Percentiles rank a stretch among this genome's conserved stretches.
phyloP scores from a whole-genome alignment of 2,329 filamentous ascomycete genomes.

The Fusarium irregulare region DNA sequence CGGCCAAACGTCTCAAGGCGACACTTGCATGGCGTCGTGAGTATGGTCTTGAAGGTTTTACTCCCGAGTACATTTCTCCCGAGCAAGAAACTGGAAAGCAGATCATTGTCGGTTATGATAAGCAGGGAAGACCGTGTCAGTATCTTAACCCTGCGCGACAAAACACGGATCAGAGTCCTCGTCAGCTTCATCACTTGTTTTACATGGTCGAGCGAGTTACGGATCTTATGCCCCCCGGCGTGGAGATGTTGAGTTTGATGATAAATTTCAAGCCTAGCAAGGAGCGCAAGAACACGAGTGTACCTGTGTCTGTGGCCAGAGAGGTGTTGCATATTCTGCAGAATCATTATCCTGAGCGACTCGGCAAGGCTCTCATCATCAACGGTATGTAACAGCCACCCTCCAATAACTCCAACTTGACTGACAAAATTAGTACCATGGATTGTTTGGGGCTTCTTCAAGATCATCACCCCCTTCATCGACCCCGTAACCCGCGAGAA shows the following conservation, averaged over 20 bases:
- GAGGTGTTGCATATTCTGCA: slow-evolving; percentile 93
- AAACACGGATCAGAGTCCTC: slow-evolving; percentile 87
- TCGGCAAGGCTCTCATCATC: slow-evolving; percentile 89
- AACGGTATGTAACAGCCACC: slow-evolving; percentile 67
- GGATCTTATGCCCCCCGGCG: slow-evolving; percentile 86
- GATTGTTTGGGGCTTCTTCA: slow-evolving; percentile 94
- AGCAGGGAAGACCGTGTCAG: slow-evolving; percentile 84
- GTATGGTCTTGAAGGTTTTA: slow-evolving; percentile 83
- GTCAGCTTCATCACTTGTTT: slow-evolving; percentile 92
- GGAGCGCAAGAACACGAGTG: slow-evolving; percentile 76
- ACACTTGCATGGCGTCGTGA: slow-evolving; percentile 91
- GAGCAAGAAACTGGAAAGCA: slow-evolving; percentile 99
- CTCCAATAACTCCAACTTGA: no score
- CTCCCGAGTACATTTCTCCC: slow-evolving; percentile 86
- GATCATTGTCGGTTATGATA: slow-evolving; percentile 88
- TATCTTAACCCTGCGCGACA: slow-evolving; percentile 91
- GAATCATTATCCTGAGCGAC: slow-evolving; percentile 92
- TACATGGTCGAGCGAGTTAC: slow-evolving; percentile 94
- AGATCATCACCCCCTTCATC: slow-evolving; percentile 94
- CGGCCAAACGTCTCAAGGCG: slow-evolving; percentile 80
- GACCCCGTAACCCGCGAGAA: slow-evolving; percentile 94
- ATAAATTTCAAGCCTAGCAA: slow-evolving; percentile 91
- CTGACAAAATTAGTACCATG: slow-evolving; percentile 74
- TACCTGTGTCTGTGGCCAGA: slow-evolving; percentile 79
- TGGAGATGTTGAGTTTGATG: slow-evolving; percentile 86